These are phyloP conservation scores for Symbiodinium pilosum DNA, from an alignment of 73 alveolate species.

Conservation along the genomic window DNA sequence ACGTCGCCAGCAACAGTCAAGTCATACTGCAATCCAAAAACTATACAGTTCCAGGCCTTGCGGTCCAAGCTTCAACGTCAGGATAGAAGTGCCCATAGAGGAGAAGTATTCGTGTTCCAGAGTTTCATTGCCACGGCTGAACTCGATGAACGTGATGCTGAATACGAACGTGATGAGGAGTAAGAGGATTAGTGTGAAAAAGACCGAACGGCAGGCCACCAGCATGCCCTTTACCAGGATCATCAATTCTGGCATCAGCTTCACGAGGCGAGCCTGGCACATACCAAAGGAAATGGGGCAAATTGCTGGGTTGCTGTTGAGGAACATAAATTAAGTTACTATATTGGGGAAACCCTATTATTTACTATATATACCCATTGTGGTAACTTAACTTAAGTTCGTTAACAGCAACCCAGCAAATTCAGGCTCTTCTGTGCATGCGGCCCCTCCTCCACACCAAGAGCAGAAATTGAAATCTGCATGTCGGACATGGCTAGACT, in stretches of 20 bases:
- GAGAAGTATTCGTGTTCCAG: background rate
- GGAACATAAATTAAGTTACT: too few species aligned
- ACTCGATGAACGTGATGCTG: slow-evolving; percentile 3
- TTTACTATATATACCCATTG: too few species aligned
- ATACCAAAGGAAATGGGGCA: too few species aligned
- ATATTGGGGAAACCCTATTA: too few species aligned
- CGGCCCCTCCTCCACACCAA: too few species aligned
- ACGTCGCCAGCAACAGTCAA: background rate
- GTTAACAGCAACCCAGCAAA: too few species aligned
- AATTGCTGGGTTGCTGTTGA: too few species aligned
- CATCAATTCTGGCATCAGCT: slow-evolving; percentile 7
- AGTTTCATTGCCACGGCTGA: background rate
- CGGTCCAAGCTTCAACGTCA: background rate
- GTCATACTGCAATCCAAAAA: background rate
- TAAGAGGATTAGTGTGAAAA: background rate
- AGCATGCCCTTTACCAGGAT: slow-evolving; percentile 6
- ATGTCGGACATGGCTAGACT: too few species aligned
- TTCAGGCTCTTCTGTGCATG: too few species aligned
- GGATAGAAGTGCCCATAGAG: background rate
- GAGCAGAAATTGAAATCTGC: too few species aligned
- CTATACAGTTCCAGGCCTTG: too few species aligned
- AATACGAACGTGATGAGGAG: background rate
- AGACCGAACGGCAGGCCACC: background rate
- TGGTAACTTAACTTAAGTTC: too few species aligned
- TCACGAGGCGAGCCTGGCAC: background rate